Conservation (phyloP, 2,329 filamentous ascomycete genomes). For the Myriosclerotinia duriaeana region DNA sequence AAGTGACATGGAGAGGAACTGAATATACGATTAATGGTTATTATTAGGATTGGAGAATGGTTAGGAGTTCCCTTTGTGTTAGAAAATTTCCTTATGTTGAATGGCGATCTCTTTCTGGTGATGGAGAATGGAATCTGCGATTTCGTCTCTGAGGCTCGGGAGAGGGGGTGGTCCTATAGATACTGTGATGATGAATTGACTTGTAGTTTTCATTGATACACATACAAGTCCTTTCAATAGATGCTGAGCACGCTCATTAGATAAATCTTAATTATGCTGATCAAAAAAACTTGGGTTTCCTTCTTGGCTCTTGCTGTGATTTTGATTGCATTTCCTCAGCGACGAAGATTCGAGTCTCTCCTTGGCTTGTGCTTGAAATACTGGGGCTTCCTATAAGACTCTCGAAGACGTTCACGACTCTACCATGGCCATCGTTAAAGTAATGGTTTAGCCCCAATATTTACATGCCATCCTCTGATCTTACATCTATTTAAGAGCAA, state of each 20-base stretch:
- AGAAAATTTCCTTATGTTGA: constrained; percentile 2
- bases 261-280: constrained; percentile 23
- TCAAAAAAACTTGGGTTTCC: not conserved
- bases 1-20: not conserved
- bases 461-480: not conserved
- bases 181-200: constrained; percentile 19
- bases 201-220: constrained; percentile 1
- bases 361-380: not conserved
- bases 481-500: not conserved
- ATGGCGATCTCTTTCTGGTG: constrained; percentile 1
- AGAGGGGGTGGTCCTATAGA: constrained; percentile 6
- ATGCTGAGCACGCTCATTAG: constrained; percentile 18
- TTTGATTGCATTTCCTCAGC: not conserved
- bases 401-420: not conserved
- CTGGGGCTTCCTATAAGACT: not conserved
- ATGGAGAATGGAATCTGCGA: constrained; percentile 17
- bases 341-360: not conserved
- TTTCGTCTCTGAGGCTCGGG: constrained; percentile 10
- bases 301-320: not conserved
- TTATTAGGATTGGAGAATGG: constrained; percentile 5
- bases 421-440: not conserved
- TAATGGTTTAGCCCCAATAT: not conserved
- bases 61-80: constrained; percentile 18
- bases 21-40: constrained; percentile 4
- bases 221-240: constrained; percentile 14